Evolutionary conservation across 352 stramenopile genomes (phyloP).

Genomic region (Pilasporangium apinafurcum): DNA sequence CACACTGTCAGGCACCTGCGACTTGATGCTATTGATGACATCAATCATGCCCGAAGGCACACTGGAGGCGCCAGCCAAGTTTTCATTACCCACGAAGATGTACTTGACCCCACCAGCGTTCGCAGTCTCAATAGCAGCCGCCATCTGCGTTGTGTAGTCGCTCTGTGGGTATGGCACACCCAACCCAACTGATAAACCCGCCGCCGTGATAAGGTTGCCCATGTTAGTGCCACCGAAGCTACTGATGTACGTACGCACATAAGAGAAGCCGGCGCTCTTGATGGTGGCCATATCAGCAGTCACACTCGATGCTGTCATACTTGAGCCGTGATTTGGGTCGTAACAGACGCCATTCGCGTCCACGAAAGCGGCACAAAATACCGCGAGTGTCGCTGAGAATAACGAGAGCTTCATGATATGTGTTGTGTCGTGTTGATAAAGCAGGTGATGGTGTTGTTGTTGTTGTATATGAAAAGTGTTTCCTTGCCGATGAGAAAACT

Average conservation of each 20-base stretch:
- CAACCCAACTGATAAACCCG: constrained; percentile 36
- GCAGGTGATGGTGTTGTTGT: too few relatives aligned
- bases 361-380: constrained; percentile 22
- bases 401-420: too few relatives aligned
- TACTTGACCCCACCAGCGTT: constrained; percentile 33
- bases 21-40: constrained; percentile 50
- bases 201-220: constrained; percentile 33
- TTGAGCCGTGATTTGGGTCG: constrained; percentile 46
- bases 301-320: constrained; percentile 28
- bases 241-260: constrained; percentile 67
- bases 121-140: constrained; percentile 30
- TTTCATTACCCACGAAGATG: constrained; percentile 76
- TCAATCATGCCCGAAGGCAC: constrained; percentile 34
- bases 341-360: constrained; percentile 67
- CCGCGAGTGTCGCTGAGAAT: too few relatives aligned
- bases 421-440: too few relatives aligned
- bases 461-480: too few relatives aligned
- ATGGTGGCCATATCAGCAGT: constrained; percentile 41
- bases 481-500: too few relatives aligned
- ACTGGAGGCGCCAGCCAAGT: constrained; percentile 24
- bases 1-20: constrained; percentile 23
- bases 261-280: constrained; percentile 40
- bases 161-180: constrained; percentile 42
- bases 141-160: constrained; percentile 38
- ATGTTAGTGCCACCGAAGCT: constrained; percentile 47